Evolutionary conservation across 2,329 filamentous ascomycete species (phyloP).

Genomic region (Hymenoscyphus scutula): DNA sequence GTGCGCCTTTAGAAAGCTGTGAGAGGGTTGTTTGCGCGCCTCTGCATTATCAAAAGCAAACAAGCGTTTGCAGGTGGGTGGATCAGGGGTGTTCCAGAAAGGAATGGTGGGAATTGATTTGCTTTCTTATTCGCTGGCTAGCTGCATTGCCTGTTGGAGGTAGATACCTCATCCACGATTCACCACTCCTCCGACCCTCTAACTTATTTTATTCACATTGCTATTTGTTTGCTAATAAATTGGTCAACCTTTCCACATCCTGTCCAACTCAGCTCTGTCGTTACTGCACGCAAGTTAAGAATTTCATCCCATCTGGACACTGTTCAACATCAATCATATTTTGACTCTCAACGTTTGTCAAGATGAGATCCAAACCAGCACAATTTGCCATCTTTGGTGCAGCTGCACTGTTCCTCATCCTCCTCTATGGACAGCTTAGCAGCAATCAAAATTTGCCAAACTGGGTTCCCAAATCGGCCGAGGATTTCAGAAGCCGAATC

Average conservation of each 20-base stretch:
- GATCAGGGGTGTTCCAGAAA: conserved; percentile 8
- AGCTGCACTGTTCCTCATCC: conserved; percentile 17
- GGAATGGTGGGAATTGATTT: conserved; percentile 5
- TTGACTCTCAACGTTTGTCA: background rate
- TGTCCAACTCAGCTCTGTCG: background rate
- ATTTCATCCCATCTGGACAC: background rate
- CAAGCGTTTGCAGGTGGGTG: background rate
- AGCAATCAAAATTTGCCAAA: conserved; percentile 5
- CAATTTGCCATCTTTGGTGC: conserved; percentile 16
- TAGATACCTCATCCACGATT: no score
- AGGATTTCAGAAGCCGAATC: conserved; percentile 9
- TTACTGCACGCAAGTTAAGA: background rate
- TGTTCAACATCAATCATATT: background rate
- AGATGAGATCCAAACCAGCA: conserved; percentile 14
- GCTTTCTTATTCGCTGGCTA: conserved; percentile 2
- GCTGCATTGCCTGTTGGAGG: no score
- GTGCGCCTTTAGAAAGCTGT: no score
- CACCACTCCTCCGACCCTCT: no score
- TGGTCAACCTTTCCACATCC: background rate
- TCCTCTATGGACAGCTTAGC: conserved; percentile 17
- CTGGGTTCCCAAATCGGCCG: conserved; percentile 7
- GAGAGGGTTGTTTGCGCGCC: no score
- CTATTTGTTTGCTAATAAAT: background rate
- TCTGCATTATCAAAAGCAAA: no score
- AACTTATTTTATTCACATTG: no score